Evolutionary conservation across 768 basidiomycete species (phyloP).

Genomic region (Amanita polypyramis): DNA sequence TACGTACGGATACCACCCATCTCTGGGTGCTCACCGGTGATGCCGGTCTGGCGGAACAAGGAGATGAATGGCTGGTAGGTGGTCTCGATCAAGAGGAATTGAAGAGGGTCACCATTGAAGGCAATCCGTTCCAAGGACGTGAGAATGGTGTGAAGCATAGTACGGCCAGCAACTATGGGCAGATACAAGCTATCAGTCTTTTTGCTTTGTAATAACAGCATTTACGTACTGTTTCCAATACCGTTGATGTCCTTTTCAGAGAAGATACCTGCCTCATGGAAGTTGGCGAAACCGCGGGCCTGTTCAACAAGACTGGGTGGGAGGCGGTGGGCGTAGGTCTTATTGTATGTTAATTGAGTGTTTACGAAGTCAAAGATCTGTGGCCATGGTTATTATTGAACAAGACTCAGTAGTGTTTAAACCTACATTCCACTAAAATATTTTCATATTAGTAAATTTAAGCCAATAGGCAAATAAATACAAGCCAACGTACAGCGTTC

Average conservation of each 20-base stretch:
- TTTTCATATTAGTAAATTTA: constrained; percentile 10
- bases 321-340: constrained; percentile 67
- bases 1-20: constrained; percentile 56
- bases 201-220: neutral
- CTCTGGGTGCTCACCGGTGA: constrained; percentile 45
- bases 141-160: constrained; percentile 64
- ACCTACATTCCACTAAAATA: constrained; percentile 65
- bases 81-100: constrained; percentile 67
- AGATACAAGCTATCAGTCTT: neutral
- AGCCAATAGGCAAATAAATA: neutral
- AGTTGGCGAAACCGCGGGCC: constrained; percentile 66
- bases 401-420: neutral
- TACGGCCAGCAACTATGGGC: constrained; percentile 66
- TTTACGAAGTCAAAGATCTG: constrained; percentile 74
- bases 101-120: constrained; percentile 70
- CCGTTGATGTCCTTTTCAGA: constrained; percentile 47
- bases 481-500: constrained; percentile 44
- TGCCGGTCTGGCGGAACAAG: constrained; percentile 70
- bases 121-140: constrained; percentile 66
- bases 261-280: constrained; percentile 73
- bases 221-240: constrained; percentile 66
- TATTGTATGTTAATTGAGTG: constrained; percentile 71
- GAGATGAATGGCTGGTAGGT: constrained; percentile 91
- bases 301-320: constrained; percentile 73
- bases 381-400: constrained; percentile 9